Evolutionary conservation across 805 yeast genomes (phyloP), one percentile per base, ranked within the genome.

Genomic region (Brettanomyces nanus): DNA sequence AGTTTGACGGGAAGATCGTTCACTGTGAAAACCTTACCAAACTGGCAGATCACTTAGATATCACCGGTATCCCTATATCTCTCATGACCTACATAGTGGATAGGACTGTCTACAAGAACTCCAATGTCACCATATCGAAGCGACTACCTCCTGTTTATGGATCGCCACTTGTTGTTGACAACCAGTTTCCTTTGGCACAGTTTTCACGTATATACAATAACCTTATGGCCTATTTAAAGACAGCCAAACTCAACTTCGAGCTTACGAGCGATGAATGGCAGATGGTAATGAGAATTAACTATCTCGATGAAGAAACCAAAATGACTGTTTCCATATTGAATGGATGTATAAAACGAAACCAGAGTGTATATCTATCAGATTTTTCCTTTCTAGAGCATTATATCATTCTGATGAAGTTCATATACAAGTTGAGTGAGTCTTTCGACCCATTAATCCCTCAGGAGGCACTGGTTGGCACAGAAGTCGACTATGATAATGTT

Each of bases 1-100:
- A 49, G 5, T 47, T 48, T 19, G 30, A 28, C 5, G 41, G 36
- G 45, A 46, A 44, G 7, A 47, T 58, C 5, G 47, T 62, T 1
- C 61, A 63, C 41, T 62, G 68, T 43, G 63, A 61, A 21, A 56
- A 53, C 37, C 38, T 66, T 3, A 48, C 65, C 2, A 51, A 46
- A 6, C 42, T 67, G 19, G 47, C 84, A 4, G 63, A 66, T 26
- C 58, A 69, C 44, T 63, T 89, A 18, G 96, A 89, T 57, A 75
- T 90, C 31, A 80, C 94, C 3, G 70, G 70, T 38, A 59, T 90
- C 32, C 78, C 89, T 45, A 79, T 90, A 30, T 79, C 89, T 2
- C 68, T 89, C 30, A 73, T 76, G 34, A 83, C 85, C 5, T 87
- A 85, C 54, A 60, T 79, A 11, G 44, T 51, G n/a, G 64, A 59